A percentile compares a stretch with the other conserved stretches of the same genome.
These are phyloP conservation scores for Tagetes erecta DNA, from an alignment of 129 eudicot species.

Conservation along the genomic window DNA sequence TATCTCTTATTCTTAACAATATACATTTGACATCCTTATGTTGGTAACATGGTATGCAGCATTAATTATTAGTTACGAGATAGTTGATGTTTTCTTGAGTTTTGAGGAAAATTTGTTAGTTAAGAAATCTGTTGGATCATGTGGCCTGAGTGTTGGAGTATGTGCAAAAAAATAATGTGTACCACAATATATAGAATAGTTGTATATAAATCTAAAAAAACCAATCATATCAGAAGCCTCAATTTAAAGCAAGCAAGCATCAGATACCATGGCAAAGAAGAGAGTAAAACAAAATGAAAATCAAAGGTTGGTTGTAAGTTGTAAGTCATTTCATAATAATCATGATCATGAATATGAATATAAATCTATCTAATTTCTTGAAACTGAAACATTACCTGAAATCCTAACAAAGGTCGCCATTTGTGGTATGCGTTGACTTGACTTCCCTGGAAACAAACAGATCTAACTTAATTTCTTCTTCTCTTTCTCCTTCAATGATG, in stretches of 20 bases:
- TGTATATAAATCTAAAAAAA: neutral
- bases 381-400: neutral
- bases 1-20: no score
- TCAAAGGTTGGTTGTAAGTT: neutral
- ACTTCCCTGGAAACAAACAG: neutral
- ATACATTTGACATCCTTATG: no score
- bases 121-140: no score
- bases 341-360: no score
- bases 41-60: no score
- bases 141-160: no score
- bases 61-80: no score
- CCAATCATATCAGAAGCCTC: neutral
- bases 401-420: slow-evolving; percentile 24
- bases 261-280: neutral
- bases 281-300: neutral
- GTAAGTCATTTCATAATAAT: no score
- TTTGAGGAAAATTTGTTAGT: no score
- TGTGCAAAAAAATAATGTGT: neutral
- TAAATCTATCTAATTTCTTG: no score
- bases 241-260: neutral
- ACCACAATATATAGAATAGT: neutral
- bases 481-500: no score
- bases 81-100: no score
- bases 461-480: neutral
- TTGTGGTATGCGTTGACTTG: neutral